Conservation (phyloP, 1,284 basidiomycete genomes). For the Apiotrichum akiyoshidainum region DNA sequence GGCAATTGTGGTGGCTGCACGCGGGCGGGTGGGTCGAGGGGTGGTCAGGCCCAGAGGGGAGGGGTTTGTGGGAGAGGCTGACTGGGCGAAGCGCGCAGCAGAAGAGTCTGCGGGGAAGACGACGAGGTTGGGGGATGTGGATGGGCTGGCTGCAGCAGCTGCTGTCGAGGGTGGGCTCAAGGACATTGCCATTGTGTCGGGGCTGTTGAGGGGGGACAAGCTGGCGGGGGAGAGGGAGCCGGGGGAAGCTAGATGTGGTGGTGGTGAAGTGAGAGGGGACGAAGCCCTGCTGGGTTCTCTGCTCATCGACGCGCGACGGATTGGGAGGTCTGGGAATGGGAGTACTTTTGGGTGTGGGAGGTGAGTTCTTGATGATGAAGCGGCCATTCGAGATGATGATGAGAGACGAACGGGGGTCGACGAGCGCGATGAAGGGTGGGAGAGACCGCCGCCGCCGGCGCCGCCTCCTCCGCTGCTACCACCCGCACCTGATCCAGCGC, state of each 20-base stretch:
- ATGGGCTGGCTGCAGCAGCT: not conserved
- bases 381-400: slow-evolving; percentile 14
- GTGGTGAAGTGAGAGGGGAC: slow-evolving; percentile 1
- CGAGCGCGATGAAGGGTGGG: slow-evolving; percentile 15
- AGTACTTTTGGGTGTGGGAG: slow-evolving; percentile 22
- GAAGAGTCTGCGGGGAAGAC: not conserved
- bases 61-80: not conserved
- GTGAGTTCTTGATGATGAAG: slow-evolving; percentile 15
- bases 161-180: not conserved
- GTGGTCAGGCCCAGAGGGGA: slow-evolving; percentile 1
- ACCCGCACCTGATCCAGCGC: too few species aligned
- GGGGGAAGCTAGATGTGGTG: not conserved
- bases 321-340: slow-evolving; percentile 22
- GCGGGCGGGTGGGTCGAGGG: slow-evolving; percentile 2
- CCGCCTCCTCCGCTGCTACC: too few species aligned
- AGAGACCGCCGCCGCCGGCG: too few species aligned
- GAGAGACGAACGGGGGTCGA: slow-evolving; percentile 20
- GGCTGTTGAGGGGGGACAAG: not conserved
- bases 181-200: too few species aligned
- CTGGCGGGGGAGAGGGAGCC: slow-evolving; percentile 1
- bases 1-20: slow-evolving; percentile 4
- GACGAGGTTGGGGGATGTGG: not conserved
- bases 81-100: not conserved
- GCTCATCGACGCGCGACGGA: slow-evolving; percentile 11
- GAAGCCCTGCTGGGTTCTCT: slow-evolving; percentile 10